Base-by-base conservation (phyloP, 2,329 filamentous ascomycete species). In the Penicillium sclerotigenum region DNA sequence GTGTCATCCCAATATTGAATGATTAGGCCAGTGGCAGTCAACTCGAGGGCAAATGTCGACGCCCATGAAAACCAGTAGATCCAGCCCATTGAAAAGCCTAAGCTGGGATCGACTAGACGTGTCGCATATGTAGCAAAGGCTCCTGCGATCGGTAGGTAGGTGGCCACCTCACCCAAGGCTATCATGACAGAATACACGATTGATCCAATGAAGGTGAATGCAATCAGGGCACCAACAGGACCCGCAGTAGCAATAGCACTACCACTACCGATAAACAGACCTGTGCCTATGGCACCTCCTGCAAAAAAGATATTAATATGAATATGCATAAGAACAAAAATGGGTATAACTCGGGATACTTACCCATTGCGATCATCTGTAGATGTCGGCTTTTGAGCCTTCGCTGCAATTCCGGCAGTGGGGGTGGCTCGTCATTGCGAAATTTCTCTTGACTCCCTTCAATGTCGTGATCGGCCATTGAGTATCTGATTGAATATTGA, bases 41-140 rank as follows among this genome's bases (percentile, higher is more conserved):
- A 16, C 9, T 55, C 52, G 4, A 55, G 52, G 18, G 52, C 52
- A 26, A 55, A 55, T 36, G 52, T 55, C 38, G 52, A 55, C 1
- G 52, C 52, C 86, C 87, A 91, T 74, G 92, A 92, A 57, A 90
- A 86, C 88, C 88, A 92, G 24, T 55, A 55, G 10, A 55, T 51
- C 52, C 52, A 55, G 16, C 52, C 52, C 52, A 55, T 55, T 6
- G 52, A 31, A 45, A 55, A 55, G 4, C 52, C 52, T 18, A 55
- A 24, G 11, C 52, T 55, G 13, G 52, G 52, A 42, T 55, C 52
- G 2, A 55, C 52, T 1, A 55, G 38, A 8, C 52, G 52, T 1
- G 47, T 55, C 11, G 52, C 52, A 50, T 55, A 55, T 26, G 52
- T 38, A 4, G 46, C 46, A 37, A 55, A 55, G 0, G 52, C 52